Evolutionary conservation across 805 yeast species (phyloP).

Genomic region (Wickerhamiella occidentalis): DNA sequence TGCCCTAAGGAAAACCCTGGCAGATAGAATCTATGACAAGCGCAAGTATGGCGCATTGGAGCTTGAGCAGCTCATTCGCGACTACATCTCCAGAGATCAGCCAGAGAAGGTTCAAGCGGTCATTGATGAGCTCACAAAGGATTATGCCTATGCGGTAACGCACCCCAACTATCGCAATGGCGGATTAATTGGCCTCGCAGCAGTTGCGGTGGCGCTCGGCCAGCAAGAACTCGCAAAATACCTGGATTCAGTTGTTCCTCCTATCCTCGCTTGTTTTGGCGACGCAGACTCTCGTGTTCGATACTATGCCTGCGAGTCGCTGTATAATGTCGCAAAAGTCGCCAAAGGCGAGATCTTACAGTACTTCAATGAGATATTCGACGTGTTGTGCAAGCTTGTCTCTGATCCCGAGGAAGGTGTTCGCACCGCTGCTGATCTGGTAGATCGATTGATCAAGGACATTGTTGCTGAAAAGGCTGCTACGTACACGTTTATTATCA

Average conservation of each 20-base stretch:
- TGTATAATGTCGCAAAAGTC: slow-evolving; percentile 91
- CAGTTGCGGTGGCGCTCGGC: slow-evolving; percentile 89
- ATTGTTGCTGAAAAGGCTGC: slow-evolving; percentile 92
- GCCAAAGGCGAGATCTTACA: slow-evolving; percentile 88
- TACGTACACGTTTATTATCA: slow-evolving; percentile 62
- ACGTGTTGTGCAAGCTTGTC: slow-evolving; percentile 76
- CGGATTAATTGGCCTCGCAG: slow-evolving; percentile 89
- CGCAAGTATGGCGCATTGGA: slow-evolving; percentile 60
- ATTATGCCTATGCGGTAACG: slow-evolving; percentile 71
- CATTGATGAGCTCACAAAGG: slow-evolving; percentile 64
- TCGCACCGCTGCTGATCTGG: slow-evolving; percentile 86
- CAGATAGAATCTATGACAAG: slow-evolving; percentile 65
- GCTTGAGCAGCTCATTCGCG: slow-evolving; percentile 60
- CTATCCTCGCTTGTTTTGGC: slow-evolving; percentile 88
- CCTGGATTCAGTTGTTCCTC: slow-evolving; percentile 75
- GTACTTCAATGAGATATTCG: slow-evolving; percentile 90
- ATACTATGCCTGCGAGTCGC: slow-evolving; percentile 90
- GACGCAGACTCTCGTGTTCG: slow-evolving; percentile 96
- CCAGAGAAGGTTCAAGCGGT: slow-evolving; percentile 44
- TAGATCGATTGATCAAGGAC: slow-evolving; percentile 83
- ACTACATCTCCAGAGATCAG: slow-evolving; percentile 49
- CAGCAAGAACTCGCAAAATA: slow-evolving; percentile 67
- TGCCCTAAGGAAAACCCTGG: slow-evolving; percentile 51
- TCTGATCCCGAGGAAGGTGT: slow-evolving; percentile 88
- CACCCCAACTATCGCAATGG: slow-evolving; percentile 87